These are phyloP conservation scores for Inga oerstediana DNA, from an alignment of 306 rosid genomes.

Conservation along the genomic window DNA sequence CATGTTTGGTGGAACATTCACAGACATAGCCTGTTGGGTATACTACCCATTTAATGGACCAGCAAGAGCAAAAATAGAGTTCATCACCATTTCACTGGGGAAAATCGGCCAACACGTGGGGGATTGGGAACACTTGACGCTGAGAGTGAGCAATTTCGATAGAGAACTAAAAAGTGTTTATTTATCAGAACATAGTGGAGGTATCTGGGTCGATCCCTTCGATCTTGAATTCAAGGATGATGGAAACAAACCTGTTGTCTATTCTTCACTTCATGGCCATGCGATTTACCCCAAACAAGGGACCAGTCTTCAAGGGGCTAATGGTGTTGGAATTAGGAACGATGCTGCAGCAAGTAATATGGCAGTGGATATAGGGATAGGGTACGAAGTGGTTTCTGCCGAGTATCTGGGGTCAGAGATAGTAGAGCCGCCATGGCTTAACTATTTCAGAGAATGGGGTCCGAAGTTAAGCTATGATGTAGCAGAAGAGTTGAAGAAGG, in stretches of 20 bases:
- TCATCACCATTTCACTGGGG: too few species aligned
- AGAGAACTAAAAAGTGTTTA: constrained; percentile 46
- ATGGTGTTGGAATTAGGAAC: too few species aligned
- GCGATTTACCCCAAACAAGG: constrained; percentile 55
- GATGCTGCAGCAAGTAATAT: constrained; percentile 39
- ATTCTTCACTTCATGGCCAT: constrained; percentile 55
- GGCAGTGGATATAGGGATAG: constrained; percentile 35
- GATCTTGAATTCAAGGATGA: constrained; percentile 39
- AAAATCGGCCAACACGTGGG: too few species aligned
- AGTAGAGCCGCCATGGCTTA: constrained; percentile 54
- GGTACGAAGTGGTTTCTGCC: constrained; percentile 38
- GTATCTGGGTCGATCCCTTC: constrained; percentile 53
- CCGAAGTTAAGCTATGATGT: constrained; percentile 40
- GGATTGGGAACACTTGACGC: too few species aligned
- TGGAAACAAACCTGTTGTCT: constrained; percentile 37
- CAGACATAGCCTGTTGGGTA: too few species aligned
- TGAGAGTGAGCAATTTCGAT: too few species aligned
- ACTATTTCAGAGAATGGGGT: constrained; percentile 58
- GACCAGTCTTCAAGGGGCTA: constrained; percentile 46
- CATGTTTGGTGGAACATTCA: too few species aligned
- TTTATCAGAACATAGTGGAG: constrained; percentile 57
- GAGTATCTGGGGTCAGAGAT: constrained; percentile 41
- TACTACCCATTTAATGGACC: too few species aligned
- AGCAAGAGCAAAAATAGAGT: too few species aligned
- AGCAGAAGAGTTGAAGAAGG: constrained; percentile 37